Base-by-base conservation (phyloP, 306 rosid genomes). In the Vicia sativa region DNA sequence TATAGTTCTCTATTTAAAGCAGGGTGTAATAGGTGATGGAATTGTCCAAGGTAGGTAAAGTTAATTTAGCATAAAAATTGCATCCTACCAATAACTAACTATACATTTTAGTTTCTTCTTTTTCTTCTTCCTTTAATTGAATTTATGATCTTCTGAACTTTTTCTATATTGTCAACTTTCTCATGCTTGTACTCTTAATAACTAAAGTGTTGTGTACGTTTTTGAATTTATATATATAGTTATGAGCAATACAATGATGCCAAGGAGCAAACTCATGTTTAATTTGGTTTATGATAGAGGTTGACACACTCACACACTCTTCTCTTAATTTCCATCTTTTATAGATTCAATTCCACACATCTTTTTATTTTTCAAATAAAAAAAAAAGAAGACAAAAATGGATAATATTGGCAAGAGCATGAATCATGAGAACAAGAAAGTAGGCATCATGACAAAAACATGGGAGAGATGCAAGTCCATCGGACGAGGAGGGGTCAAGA, bases 391-490 rank as follows among this genome's bases (percentile, higher is more conserved):
- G 15, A 23, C 4, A 26, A 34, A 34, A 7, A 81, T 78, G 86
- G 74, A 74, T 54, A 41, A 41, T 41, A 52, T 11, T 52, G 63
- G 3, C 9, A 62, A 62, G 67, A 21, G 44, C 28, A 16, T 35
- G 52, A 37, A 11, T 18, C 54, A 26, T 15, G 71, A 26, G 34
- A 84, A 15, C 11, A 66, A 82, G 81, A 86, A 79, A 23, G 6
- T 3, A 50, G 87, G 89, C 2, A 56, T 92, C 42, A 85, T 92
- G 16, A 85, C 28, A 11, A 82, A 84, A 79, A 89, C 97, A 43
- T 92, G 95, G 96, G 80, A 85, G 80, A 70, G 90, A 58, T 92
- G 97, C 87, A 92, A 87, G 75, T 81, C 92, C n/a, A 62, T 91
- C 46, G 91, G 96, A 15, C 3, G 83, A 2, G 81, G 88, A 4